phyloP scores from a whole-genome alignment of 148 eudicot genomes.

The Arbutus unedo region DNA sequence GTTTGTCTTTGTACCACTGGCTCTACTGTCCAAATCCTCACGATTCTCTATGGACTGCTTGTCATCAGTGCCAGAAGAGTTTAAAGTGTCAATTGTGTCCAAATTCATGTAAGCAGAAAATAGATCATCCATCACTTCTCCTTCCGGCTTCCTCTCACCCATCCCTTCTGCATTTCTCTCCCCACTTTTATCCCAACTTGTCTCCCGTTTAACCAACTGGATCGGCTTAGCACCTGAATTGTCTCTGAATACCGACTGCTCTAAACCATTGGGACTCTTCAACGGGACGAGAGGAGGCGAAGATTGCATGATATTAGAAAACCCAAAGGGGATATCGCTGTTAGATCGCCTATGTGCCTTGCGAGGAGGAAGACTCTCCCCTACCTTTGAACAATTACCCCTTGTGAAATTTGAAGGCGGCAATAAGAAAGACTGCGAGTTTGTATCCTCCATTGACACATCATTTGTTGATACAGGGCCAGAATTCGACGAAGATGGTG shows the following conservation, averaged over 20 bases:
- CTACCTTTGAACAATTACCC: conserved; percentile 38
- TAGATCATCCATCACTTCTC: conserved; percentile 72
- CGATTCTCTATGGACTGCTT: conserved; percentile 59
- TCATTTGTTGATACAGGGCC: conserved; percentile 26
- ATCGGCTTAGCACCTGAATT: conserved; percentile 48
- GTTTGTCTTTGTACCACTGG: conserved; percentile 79
- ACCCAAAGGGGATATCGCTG: conserved; percentile 90
- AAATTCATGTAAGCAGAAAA: conserved; percentile 79
- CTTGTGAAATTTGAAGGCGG: conserved; percentile 45
- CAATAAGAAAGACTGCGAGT: conserved; percentile 32
- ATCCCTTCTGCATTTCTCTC: conserved; percentile 46
- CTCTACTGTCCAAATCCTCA: conserved; percentile 80
- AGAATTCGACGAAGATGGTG: conserved; percentile 27
- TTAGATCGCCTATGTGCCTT: conserved; percentile 81
- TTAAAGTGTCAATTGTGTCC: conserved; percentile 71
- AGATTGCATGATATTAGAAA: conserved; percentile 54
- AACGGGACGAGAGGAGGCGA: conserved; percentile 43
- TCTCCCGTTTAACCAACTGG: conserved; percentile 65
- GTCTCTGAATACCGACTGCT: conserved; percentile 39
- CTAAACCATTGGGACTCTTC: conserved; percentile 32
- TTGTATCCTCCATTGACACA: conserved; percentile 59
- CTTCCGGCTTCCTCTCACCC: conserved; percentile 60
- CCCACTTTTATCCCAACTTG: conserved; percentile 53
- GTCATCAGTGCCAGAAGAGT: conserved; percentile 79
- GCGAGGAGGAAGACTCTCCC: conserved; percentile 81